A percentile compares a stretch with the other conserved stretches of the same genome.
These are phyloP conservation scores for Lipomyces yamadae DNA, from an alignment of 805 yeast species.

Conservation along the genomic window DNA sequence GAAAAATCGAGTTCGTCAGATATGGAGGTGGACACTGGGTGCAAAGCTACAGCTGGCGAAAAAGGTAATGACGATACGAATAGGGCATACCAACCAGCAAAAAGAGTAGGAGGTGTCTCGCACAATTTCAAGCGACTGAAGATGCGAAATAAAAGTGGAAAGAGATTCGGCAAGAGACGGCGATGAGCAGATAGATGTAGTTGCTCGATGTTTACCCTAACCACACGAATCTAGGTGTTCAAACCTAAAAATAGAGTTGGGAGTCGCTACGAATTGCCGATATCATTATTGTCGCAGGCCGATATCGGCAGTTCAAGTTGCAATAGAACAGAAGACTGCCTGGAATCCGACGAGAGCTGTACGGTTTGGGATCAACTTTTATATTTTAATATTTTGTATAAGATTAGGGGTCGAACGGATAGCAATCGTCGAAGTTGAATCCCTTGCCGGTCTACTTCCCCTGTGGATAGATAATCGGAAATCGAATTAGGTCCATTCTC, in stretches of 20 bases:
- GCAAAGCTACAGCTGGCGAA: neutral
- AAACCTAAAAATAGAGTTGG: neutral
- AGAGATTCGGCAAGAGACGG: neutral
- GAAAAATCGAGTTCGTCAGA: neutral
- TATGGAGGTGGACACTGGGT: neutral
- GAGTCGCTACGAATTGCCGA: neutral
- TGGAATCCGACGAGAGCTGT: no score
- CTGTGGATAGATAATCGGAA: no score
- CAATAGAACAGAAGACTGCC: neutral
- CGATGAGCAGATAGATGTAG: neutral
- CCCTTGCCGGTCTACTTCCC: no score
- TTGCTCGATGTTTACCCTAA: no score
- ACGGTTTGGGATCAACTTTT: no score
- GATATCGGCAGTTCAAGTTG: neutral
- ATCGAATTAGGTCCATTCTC: no score
- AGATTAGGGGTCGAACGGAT: no score
- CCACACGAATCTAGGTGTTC: no score
- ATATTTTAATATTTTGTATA: no score
- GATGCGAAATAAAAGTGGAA: neutral
- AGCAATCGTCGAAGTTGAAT: no score
- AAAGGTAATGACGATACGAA: neutral
- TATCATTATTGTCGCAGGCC: no score
- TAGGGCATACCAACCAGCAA: neutral
- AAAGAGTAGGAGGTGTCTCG: neutral
- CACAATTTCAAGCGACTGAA: constrained; percentile 17